Evolutionary conservation across 1,284 basidiomycete genomes (phyloP), one percentile per base, ranked within the genome.

Genomic region (Cryptococcus sp.): DNA sequence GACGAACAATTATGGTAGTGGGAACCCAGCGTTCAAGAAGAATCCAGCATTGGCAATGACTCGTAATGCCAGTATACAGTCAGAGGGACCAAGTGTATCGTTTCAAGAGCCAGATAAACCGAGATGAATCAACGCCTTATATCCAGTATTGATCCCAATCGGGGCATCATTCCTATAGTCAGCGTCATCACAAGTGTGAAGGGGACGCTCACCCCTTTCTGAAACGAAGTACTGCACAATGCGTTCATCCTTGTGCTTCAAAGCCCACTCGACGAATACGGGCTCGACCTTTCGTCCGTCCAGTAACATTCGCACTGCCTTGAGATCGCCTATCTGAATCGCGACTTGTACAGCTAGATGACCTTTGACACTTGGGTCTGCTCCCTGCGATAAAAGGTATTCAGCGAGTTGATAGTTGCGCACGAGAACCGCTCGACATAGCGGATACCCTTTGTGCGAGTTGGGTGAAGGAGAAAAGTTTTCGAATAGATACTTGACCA

Each of bases 361-460:
- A 10, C 78, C 65, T 58, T 84, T 84, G 54, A 72, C 72, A 11
- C 64, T 62, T 0, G 89, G 87, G 3, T 82, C 82, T 0, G 87
- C 89, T 2, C 82, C 84, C n/a, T 81, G 73, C 1, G 75, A 71
- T 39, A 93, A 79, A 6, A 93, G 76, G 54, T 85, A 84, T 34
- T 70, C 74, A 2, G 89, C 75, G 4, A 92, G 78, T 1, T 82
- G 80, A 0, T 77, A 57, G 56, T 83, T 83, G 12, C 76, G 74
- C 0, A 79, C 80, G 39, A 83, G 76, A 0, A 88, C 85, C 1
- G 88, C 86, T 51, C 80, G 82, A 9, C 81, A 82, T 26, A 93
- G 78, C 0, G 85, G 82, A 59, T 90, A 92, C 1, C 87, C 88
- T 1, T 80, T 76, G 66, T 84, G 77, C 5, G 83, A 78, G 65